A percentile compares a stretch with the other conserved stretches of the same genome.
Evolutionary conservation across 257 asterid species (phyloP).

Genomic region (Rubia yunnanensis): DNA sequence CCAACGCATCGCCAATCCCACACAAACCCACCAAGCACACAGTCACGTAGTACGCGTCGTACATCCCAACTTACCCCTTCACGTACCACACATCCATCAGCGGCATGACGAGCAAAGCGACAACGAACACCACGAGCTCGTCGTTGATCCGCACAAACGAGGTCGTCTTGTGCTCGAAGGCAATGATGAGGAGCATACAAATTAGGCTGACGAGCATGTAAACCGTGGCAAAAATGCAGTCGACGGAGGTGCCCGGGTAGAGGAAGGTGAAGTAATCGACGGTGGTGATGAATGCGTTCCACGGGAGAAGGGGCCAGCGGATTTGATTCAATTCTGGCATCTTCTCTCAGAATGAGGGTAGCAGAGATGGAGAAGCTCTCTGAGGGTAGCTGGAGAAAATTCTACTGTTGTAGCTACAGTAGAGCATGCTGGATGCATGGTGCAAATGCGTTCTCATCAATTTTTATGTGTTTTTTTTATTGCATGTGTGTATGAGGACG

Average conservation of each 20-base stretch:
- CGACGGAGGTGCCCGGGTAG: constrained; percentile 72
- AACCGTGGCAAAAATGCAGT: constrained; percentile 57
- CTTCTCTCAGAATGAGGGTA: too few relatives aligned
- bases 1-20: constrained; percentile 82
- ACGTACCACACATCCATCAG: constrained; percentile 61
- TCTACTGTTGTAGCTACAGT: too few relatives aligned
- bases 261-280: constrained; percentile 87
- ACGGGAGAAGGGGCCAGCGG: constrained; percentile 80
- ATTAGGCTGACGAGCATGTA: constrained; percentile 59
- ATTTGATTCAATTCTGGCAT: too few relatives aligned
- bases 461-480: too few relatives aligned
- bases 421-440: too few relatives aligned
- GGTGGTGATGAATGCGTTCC: constrained; percentile 98
- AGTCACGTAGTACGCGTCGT: constrained; percentile 57
- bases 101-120: constrained; percentile 63
- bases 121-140: constrained; percentile 49
- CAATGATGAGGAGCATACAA: constrained; percentile 41
- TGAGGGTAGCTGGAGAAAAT: too few relatives aligned
- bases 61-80: constrained; percentile 61
- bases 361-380: too few relatives aligned
- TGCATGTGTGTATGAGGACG: too few relatives aligned
- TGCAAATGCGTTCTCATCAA: too few relatives aligned
- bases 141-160: constrained; percentile 49
- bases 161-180: constrained; percentile 52
- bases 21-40: constrained; percentile 48